Conservation (phyloP, 768 basidiomycete species). For the Russula brevipes region DNA sequence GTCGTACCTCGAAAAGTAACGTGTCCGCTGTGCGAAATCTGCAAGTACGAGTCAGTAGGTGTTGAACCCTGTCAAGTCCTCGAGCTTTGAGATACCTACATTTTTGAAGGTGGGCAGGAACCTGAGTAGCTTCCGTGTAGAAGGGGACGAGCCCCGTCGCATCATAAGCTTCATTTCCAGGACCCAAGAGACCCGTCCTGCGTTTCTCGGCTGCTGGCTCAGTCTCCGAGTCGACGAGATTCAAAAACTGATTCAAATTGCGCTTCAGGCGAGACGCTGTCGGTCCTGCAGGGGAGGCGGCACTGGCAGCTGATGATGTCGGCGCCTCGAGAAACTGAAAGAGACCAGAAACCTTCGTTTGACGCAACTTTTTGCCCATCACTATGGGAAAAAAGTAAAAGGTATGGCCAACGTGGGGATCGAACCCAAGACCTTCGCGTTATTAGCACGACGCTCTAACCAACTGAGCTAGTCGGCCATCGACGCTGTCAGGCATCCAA, state of each 20-base stretch:
- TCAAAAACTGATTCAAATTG: too few species aligned
- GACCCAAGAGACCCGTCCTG: constrained; percentile 18
- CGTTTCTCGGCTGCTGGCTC: not conserved
- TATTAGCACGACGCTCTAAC: constrained; percentile 92
- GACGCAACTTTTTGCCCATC: constrained; percentile 20
- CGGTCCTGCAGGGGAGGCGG: not conserved
- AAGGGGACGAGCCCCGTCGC: constrained; percentile 69
- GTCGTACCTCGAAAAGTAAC: constrained; percentile 76
- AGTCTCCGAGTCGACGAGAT: not conserved
- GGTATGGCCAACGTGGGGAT: constrained; percentile 27
- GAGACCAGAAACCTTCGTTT: constrained; percentile 17
- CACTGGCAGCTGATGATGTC: not conserved
- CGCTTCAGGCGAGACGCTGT: not conserved
- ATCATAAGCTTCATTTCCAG: constrained; percentile 36
- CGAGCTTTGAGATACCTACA: constrained; percentile 46
- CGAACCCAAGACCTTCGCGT: constrained; percentile 30
- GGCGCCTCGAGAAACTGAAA: constrained; percentile 4
- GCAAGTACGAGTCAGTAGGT: not conserved
- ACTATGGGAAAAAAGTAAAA: not conserved
- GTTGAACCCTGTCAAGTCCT: not conserved
- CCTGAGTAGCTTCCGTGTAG: constrained; percentile 57
- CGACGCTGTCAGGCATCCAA: too few species aligned
- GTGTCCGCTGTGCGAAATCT: constrained; percentile 86
- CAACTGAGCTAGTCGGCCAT: constrained; percentile 66
- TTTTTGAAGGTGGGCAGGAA: constrained; percentile 76